phyloP scores from a whole-genome alignment of 805 yeast species.

The Ogataea neopini region DNA sequence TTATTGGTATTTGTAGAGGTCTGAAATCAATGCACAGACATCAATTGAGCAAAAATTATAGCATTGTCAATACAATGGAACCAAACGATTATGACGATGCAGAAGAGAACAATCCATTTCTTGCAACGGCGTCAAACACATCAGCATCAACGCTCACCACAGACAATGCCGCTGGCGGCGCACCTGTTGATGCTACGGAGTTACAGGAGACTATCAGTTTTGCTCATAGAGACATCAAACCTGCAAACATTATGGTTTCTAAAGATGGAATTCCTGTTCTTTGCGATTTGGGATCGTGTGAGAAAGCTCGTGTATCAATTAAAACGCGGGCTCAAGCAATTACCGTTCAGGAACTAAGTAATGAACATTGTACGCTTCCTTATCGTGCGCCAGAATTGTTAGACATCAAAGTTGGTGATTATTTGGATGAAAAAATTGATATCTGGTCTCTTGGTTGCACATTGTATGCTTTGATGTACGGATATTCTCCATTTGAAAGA shows the following conservation, averaged over 20 bases:
- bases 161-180: conserved; percentile 10
- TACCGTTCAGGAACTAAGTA: conserved; percentile 75
- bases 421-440: conserved; percentile 73
- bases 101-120: conserved; percentile 27
- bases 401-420: conserved; percentile 68
- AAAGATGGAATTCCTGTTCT: conserved; percentile 75
- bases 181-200: conserved; percentile 44
- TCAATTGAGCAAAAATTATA: conserved; percentile 34
- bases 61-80: conserved; percentile 20
- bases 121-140: conserved; percentile 8
- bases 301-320: conserved; percentile 57
- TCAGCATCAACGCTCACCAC: background rate
- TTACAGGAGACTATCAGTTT: conserved; percentile 61
- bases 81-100: conserved; percentile 19
- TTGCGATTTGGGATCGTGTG: conserved; percentile 82
- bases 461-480: conserved; percentile 73
- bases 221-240: conserved; percentile 87
- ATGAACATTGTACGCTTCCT: conserved; percentile 82
- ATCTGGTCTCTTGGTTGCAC: conserved; percentile 93
- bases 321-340: conserved; percentile 69
- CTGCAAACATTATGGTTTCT: conserved; percentile 83
- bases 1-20: conserved; percentile 74
- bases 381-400: conserved; percentile 90
- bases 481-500: conserved; percentile 83
- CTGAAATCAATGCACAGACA: conserved; percentile 73